Conservation (phyloP, 192 early-diverging fungal genomes). For the Gigaspora rosea region DNA sequence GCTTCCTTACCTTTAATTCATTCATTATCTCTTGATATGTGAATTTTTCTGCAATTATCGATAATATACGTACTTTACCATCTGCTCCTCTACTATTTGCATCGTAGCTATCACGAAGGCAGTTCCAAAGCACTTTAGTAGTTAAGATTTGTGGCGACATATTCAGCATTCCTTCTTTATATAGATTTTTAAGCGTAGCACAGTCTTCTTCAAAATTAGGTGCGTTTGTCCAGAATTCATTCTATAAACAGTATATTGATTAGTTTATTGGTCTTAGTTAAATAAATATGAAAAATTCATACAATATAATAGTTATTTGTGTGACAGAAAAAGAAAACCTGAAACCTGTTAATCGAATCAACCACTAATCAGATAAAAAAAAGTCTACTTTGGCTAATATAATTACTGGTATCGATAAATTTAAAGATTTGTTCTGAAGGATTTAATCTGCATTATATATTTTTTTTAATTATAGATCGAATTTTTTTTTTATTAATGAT, state of each 20-base stretch:
- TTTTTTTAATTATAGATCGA: too few species aligned
- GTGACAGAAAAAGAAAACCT: too few species aligned
- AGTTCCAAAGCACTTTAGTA: neutral
- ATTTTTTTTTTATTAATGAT: too few species aligned
- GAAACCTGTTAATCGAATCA: too few species aligned
- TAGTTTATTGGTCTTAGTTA: neutral
- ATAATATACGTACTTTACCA: neutral
- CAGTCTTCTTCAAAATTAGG: neutral
- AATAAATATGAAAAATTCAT: neutral
- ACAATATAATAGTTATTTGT: neutral
- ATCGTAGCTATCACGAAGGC: neutral
- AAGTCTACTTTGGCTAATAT: too few species aligned
- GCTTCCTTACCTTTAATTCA: neutral
- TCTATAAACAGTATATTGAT: neutral
- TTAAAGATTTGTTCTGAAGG: neutral
- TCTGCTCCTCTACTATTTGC: neutral
- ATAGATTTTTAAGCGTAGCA: neutral
- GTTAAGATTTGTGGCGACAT: neutral
- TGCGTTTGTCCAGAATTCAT: slow-evolving; percentile 1
- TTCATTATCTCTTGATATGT: slow-evolving; percentile 7
- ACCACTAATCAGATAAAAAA: too few species aligned
- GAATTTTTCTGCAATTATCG: slow-evolving; percentile 10
- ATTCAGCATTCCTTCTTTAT: neutral
- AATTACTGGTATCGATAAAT: too few species aligned
- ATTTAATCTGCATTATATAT: neutral